Conservation (phyloP, 805 yeast genomes). For the Saccharomycopsis microspora region DNA sequence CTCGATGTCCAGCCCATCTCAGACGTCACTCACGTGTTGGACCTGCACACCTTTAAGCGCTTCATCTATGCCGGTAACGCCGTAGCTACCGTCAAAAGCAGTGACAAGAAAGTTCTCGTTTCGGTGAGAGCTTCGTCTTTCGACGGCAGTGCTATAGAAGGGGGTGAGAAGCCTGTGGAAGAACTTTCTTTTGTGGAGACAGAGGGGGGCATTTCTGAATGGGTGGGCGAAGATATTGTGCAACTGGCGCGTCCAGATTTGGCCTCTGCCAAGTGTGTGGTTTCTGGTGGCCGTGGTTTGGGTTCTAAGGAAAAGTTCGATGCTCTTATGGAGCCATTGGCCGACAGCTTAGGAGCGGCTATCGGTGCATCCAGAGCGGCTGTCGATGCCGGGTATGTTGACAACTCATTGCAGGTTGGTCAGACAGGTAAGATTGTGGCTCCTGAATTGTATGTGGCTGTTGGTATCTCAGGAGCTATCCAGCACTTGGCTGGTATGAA, state of each 20-base stretch:
- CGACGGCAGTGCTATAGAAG: slow-evolving; percentile 23
- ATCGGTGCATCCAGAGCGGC: slow-evolving; percentile 98
- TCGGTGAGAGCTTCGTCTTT: slow-evolving; percentile 87
- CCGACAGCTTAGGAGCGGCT: slow-evolving; percentile 77
- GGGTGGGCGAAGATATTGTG: slow-evolving; percentile 66
- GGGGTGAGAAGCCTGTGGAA: slow-evolving; percentile 33
- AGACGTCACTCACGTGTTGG: slow-evolving; percentile 61
- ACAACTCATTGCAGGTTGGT: slow-evolving; percentile 93
- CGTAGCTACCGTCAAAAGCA: slow-evolving; percentile 63
- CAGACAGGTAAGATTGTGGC: slow-evolving; percentile 98
- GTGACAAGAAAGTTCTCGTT: slow-evolving; percentile 52
- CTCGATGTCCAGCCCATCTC: slow-evolving; percentile 82
- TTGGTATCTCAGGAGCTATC: slow-evolving; percentile 94
- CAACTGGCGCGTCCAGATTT: slow-evolving; percentile 86
- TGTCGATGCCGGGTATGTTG: slow-evolving; percentile 91
- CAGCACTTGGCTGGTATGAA: slow-evolving; percentile 99
- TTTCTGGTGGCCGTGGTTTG: slow-evolving; percentile 91
- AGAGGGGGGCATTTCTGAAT: slow-evolving; percentile 28
- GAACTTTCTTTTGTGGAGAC: slow-evolving; percentile 29
- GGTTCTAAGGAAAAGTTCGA: slow-evolving; percentile 85
- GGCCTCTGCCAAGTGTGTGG: slow-evolving; percentile 69
- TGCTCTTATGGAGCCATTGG: slow-evolving; percentile 65
- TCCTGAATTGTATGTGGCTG: slow-evolving; percentile 86
- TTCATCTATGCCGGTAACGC: slow-evolving; percentile 98
- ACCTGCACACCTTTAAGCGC: slow-evolving; percentile 67